Evolutionary conservation across 1,284 basidiomycete genomes (phyloP).

Genomic region (Mycena sp.): DNA sequence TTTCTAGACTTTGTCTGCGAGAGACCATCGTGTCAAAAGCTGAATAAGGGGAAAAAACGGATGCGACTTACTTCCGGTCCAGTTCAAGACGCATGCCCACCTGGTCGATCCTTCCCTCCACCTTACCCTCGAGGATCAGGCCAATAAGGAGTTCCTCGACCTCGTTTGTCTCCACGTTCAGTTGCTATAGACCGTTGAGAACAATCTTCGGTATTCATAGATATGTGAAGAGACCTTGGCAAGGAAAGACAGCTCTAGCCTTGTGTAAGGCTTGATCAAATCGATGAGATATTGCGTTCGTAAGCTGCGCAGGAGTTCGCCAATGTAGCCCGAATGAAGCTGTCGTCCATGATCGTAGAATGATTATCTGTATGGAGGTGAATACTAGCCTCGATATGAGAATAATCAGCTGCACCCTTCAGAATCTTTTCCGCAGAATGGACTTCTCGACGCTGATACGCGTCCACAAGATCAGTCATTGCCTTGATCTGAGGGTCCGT

Average conservation of each 20-base stretch:
- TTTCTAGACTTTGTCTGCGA: conserved; percentile 83
- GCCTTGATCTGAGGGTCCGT: conserved; percentile 96
- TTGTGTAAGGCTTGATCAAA: conserved; percentile 96
- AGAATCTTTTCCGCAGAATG: conserved; percentile 96
- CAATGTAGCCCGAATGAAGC: conserved; percentile 95
- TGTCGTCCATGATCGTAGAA: conserved; percentile 93
- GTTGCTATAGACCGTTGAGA: conserved; percentile 68
- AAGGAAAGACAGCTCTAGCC: conserved; percentile 91
- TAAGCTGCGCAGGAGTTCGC: conserved; percentile 92
- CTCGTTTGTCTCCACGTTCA: conserved; percentile 88
- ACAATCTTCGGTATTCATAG: conserved; percentile 7
- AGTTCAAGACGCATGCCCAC: conserved; percentile 92
- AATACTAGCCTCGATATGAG: conserved; percentile 1
- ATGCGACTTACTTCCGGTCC: conserved; percentile 77
- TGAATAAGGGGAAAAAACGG: neutral
- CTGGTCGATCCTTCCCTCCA: conserved; percentile 96
- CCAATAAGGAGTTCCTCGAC: conserved; percentile 95
- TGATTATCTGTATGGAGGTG: conserved; percentile 74
- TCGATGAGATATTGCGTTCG: conserved; percentile 98
- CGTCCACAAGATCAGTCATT: conserved; percentile 97
- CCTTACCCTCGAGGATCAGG: conserved; percentile 94
- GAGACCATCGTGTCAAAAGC: conserved; percentile 6
- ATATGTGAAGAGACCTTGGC: conserved; percentile 69
- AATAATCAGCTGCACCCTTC: conserved; percentile 64
- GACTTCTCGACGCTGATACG: conserved; percentile 96